A percentile compares a stretch with the other conserved stretches of the same genome.
Evolutionary conservation across 331 rosid species (phyloP).

Genomic region (Phaseolus coccineus): DNA sequence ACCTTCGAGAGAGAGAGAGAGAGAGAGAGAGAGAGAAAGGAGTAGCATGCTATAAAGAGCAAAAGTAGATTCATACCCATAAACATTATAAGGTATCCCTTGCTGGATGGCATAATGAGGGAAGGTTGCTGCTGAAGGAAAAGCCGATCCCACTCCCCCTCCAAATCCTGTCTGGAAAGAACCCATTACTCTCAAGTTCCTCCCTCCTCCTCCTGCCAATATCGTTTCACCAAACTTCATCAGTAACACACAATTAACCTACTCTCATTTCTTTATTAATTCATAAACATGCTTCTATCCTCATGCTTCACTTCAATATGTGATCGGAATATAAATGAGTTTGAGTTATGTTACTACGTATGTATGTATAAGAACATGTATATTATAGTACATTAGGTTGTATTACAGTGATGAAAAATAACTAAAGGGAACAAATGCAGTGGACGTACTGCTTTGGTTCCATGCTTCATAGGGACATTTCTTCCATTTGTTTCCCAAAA

Average conservation of each 20-base stretch:
- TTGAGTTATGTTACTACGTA: neutral
- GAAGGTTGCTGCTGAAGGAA: slow-evolving; percentile 86
- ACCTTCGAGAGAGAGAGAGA: neutral
- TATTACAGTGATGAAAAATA: neutral
- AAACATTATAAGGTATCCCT: slow-evolving; percentile 94
- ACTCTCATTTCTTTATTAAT: too few relatives aligned
- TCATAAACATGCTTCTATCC: neutral
- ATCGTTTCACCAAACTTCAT: slow-evolving; percentile 16
- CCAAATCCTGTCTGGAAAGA: slow-evolving; percentile 84
- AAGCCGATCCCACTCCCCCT: slow-evolving; percentile 77
- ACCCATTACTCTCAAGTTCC: slow-evolving; percentile 90
- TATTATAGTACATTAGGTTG: neutral
- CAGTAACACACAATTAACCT: neutral
- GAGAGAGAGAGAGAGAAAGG: neutral
- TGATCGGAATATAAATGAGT: neutral
- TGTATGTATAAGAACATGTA: neutral
- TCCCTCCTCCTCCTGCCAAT: slow-evolving; percentile 56
- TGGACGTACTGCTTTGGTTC: slow-evolving; percentile 22
- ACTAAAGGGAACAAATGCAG: slow-evolving; percentile 35
- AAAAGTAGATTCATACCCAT: slow-evolving; percentile 70
- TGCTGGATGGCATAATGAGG: slow-evolving; percentile 99
- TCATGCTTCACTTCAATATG: neutral
- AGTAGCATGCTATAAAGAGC: slow-evolving; percentile 17
- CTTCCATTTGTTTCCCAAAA: slow-evolving; percentile 39
- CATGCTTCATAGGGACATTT: slow-evolving; percentile 41